Conservation (phyloP, 2,329 filamentous ascomycete genomes). For the Cercospora janseana region DNA sequence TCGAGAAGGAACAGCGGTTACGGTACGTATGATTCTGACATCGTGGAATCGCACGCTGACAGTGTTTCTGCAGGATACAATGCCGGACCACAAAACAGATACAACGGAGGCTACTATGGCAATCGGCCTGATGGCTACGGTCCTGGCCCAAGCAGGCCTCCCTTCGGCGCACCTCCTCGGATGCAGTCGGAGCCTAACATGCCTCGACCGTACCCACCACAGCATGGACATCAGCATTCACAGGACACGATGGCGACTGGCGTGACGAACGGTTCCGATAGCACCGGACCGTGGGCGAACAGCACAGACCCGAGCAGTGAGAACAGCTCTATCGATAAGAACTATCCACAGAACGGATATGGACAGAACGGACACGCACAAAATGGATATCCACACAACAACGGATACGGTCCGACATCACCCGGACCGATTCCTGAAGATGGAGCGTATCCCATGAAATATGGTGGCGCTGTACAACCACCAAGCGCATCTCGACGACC, state of each 20-base stretch:
- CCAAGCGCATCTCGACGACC: constrained; percentile 33
- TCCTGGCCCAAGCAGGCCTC: constrained; percentile 27
- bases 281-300: constrained; percentile 70
- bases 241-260: constrained; percentile 84
- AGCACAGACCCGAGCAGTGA: constrained; percentile 90
- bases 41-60: constrained; percentile 27
- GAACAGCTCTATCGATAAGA: constrained; percentile 79
- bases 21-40: constrained; percentile 29
- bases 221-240: constrained; percentile 67
- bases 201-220: constrained; percentile 44
- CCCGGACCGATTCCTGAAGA: constrained; percentile 45
- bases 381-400: constrained; percentile 33
- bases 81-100: constrained; percentile 32
- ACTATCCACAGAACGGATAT: constrained; percentile 56
- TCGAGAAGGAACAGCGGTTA: constrained; percentile 24
- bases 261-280: constrained; percentile 68
- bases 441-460: constrained; percentile 22
- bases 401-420: constrained; percentile 36
- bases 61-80: constrained; percentile 32
- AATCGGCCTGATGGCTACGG: constrained; percentile 40
- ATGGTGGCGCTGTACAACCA: constrained; percentile 28
- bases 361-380: constrained; percentile 25
- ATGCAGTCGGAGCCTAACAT: constrained; percentile 48
- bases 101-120: constrained; percentile 42
- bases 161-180: constrained; percentile 30